Base-by-base conservation (phyloP, 108 stramenopile species). In the Nitzschia palea region DNA sequence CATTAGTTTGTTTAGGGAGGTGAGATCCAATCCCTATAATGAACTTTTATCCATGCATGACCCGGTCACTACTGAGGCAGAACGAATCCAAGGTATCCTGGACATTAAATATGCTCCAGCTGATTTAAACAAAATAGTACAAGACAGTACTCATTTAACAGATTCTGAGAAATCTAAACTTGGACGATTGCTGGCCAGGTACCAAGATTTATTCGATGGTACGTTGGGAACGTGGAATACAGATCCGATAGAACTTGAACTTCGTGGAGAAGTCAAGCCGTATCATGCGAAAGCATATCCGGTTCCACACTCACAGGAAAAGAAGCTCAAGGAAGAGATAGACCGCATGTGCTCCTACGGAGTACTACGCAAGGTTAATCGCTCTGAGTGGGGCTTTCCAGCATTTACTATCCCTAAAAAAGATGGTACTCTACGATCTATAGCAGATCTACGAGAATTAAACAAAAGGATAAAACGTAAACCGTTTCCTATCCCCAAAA, bases 261-360 rank as follows among this genome's bases (percentile, higher is more conserved):
- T 78, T 18, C 68, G 78, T 45, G 67, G 68, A 53, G 80, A 77
- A 35, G 52, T 52, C 0, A 56, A 57, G 32, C 80, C 80, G 44
- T 82, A 30, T 37, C 77, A 78, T 35, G 15, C 62, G 63, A 27
- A 57, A 47, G 5, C 76, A n/a, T 78, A 36, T 45, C 73, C 76
- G 14, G 47, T 78, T n/a, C 80, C 80, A 33, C 61, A 74, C 30
- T 22, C 40, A 26, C 64, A 71, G 22, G 53, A 66, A 4, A 44
- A 71, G 33, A 70, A 62, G 1, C 12, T 70, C 2, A 67, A 37
- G 15, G 65, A 67, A 56, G 76, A 77, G 48, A 36, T 77, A 8
- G 28, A 44, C 3, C 69, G 76, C 9, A 23, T 68, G 12, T 28
- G 22, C 10, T 52, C 64, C 2, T 37, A 67, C 1, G 69, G 69